Evolutionary conservation across 495 filamentous ascomycete species (phyloP).

Genomic region (Neurospora africana): DNA sequence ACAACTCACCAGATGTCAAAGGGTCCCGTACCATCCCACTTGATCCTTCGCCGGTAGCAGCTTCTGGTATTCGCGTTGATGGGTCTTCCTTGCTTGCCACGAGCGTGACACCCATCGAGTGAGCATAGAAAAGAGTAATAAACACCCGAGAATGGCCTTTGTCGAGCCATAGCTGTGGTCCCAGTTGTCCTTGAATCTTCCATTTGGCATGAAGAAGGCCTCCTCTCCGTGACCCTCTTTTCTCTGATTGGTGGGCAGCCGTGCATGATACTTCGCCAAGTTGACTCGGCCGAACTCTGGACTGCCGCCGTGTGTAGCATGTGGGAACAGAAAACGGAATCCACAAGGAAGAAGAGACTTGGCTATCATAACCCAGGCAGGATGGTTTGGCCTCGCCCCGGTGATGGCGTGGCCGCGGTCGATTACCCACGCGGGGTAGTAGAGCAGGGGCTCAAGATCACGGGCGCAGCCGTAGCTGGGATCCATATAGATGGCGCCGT

Average conservation of each 20-base stretch:
- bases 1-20: background rate
- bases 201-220: constrained; percentile 28
- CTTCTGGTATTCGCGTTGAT: background rate
- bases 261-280: constrained; percentile 56
- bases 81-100: background rate
- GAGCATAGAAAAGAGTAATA: background rate
- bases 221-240: constrained; percentile 19
- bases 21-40: background rate
- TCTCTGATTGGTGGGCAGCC: background rate
- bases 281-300: constrained; percentile 71
- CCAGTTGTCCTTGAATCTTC: constrained; percentile 27
- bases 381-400: constrained; percentile 67
- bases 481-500: constrained; percentile 80
- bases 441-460: constrained; percentile 65
- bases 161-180: constrained; percentile 5
- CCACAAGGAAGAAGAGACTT: constrained; percentile 61
- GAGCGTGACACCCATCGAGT: background rate
- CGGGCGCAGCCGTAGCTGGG: constrained; percentile 77
- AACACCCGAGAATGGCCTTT: background rate
- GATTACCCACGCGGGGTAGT: constrained; percentile 73
- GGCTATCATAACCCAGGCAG: constrained; percentile 68
- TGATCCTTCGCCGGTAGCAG: background rate
- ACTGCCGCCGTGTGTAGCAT: constrained; percentile 77
- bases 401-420: constrained; percentile 69
- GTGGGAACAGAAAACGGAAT: constrained; percentile 65